Conservation (phyloP, 1,284 basidiomycete genomes). For the Cystobasidium slooffiae region DNA sequence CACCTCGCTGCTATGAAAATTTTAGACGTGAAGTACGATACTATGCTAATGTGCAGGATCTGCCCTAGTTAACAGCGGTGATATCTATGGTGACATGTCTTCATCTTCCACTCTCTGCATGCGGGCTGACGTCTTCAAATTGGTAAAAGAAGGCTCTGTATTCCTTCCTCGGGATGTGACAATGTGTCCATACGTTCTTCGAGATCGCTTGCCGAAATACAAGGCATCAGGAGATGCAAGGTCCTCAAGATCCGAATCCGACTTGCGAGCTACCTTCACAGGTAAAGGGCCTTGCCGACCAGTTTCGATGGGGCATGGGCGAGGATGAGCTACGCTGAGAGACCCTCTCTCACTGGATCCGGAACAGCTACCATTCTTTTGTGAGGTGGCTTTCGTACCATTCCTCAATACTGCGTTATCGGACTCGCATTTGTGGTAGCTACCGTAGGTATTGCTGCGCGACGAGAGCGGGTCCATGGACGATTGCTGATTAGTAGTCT, state of each 20-base stretch:
- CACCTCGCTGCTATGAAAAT: no score
- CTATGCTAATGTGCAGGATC: background rate
- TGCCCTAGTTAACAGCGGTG: background rate
- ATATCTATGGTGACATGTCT: background rate
- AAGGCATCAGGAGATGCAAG: slow-evolving; percentile 31
- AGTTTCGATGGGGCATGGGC: slow-evolving; percentile 2
- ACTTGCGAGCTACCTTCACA: background rate
- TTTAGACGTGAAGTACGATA: no score
- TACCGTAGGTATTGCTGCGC: background rate
- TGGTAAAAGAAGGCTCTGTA: background rate
- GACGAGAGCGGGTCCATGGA: background rate
- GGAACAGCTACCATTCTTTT: no score
- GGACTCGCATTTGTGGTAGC: background rate
- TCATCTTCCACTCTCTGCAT: slow-evolving; percentile 4
- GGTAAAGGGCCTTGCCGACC: background rate
- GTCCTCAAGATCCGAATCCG: background rate
- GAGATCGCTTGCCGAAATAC: slow-evolving; percentile 34
- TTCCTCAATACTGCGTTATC: background rate
- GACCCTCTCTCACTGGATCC: background rate
- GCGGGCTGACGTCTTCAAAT: slow-evolving; percentile 5
- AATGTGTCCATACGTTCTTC: background rate
- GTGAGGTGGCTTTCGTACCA: background rate
- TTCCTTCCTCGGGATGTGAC: background rate
- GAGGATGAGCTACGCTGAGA: slow-evolving; percentile 18
- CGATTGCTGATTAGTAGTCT: background rate